These are phyloP conservation scores for Penicillium dipodomyicola DNA, from an alignment of 495 filamentous ascomycete species.

Conservation along the genomic window DNA sequence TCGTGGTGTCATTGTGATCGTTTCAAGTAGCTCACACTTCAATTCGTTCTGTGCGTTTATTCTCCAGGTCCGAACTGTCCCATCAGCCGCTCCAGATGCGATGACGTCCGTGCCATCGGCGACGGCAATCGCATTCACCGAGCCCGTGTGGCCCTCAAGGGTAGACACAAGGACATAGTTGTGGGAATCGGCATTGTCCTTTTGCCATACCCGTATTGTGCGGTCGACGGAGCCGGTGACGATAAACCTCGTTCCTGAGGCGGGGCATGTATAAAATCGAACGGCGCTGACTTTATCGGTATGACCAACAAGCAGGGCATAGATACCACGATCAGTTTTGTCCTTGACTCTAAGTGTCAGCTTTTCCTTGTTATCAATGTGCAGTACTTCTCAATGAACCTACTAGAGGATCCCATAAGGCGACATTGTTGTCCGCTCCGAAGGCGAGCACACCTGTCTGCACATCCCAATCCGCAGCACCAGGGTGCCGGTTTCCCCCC, in stretches of 20 bases:
- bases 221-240: slow-evolving; percentile 82
- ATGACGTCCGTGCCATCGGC: slow-evolving; percentile 55
- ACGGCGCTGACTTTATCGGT: slow-evolving; percentile 78
- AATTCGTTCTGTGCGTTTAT: slow-evolving; percentile 42
- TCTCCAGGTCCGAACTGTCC: slow-evolving; percentile 75
- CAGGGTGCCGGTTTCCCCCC: slow-evolving; percentile 87
- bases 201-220: slow-evolving; percentile 69
- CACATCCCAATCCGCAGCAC: slow-evolving; percentile 84
- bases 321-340: slow-evolving; percentile 55
- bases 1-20: slow-evolving; percentile 67
- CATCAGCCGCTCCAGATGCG: slow-evolving; percentile 75
- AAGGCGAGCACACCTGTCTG: slow-evolving; percentile 74
- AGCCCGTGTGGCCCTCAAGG: slow-evolving; percentile 62
- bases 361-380: slow-evolving; percentile 1
- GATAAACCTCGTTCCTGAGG: slow-evolving; percentile 52
- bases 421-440: slow-evolving; percentile 84
- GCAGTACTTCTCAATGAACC: slow-evolving; percentile 25
- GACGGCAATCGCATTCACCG: slow-evolving; percentile 76
- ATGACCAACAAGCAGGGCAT: slow-evolving; percentile 73
- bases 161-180: slow-evolving; percentile 46
- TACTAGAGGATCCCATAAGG: slow-evolving; percentile 84
- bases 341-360: slow-evolving; percentile 39
- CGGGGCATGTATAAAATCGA: slow-evolving; percentile 63
- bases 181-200: slow-evolving; percentile 17
- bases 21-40: slow-evolving; percentile 57